These are phyloP conservation scores for Cercospora janseana DNA, from an alignment of 2,329 filamentous ascomycete genomes.

Conservation along the genomic window DNA sequence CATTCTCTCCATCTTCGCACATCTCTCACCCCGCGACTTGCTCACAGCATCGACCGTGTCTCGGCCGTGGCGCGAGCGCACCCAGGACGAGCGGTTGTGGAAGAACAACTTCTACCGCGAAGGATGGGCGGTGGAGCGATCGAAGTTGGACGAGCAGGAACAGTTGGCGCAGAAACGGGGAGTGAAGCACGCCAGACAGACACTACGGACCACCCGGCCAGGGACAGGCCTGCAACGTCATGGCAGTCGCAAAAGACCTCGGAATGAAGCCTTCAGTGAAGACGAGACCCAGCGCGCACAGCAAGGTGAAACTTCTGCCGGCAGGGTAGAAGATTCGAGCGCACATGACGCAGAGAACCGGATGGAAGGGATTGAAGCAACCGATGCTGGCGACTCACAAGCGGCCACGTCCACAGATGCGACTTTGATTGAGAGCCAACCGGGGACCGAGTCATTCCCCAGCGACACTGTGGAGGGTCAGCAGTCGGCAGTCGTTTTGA, in stretches of 20 bases:
- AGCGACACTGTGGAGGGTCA: background rate
- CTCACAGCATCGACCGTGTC: conserved; percentile 77
- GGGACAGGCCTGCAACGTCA: conserved; percentile 31
- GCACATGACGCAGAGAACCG: background rate
- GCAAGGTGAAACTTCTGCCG: background rate
- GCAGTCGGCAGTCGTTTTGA: conserved; percentile 9
- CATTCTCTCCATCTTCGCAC: conserved; percentile 82
- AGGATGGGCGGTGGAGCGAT: conserved; percentile 62
- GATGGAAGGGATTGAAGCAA: conserved; percentile 28
- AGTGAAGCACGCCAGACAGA: conserved; percentile 39
- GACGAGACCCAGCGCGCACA: conserved; percentile 20
- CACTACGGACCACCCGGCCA: conserved; percentile 63
- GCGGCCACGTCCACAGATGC: background rate
- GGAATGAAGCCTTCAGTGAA: conserved; percentile 37
- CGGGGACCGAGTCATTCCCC: background rate
- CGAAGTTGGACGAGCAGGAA: conserved; percentile 29
- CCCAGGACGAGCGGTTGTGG: conserved; percentile 84
- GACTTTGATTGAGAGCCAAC: background rate
- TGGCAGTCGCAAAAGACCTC: conserved; percentile 34
- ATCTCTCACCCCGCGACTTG: conserved; percentile 77
- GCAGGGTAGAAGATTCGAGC: background rate
- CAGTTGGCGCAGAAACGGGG: conserved; percentile 22
- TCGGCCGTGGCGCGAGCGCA: conserved; percentile 74
- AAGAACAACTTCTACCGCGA: conserved; percentile 76
- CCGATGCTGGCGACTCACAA: background rate